Conservation (phyloP, 2,329 filamentous ascomycete species). For the Diplodia corticola region DNA sequence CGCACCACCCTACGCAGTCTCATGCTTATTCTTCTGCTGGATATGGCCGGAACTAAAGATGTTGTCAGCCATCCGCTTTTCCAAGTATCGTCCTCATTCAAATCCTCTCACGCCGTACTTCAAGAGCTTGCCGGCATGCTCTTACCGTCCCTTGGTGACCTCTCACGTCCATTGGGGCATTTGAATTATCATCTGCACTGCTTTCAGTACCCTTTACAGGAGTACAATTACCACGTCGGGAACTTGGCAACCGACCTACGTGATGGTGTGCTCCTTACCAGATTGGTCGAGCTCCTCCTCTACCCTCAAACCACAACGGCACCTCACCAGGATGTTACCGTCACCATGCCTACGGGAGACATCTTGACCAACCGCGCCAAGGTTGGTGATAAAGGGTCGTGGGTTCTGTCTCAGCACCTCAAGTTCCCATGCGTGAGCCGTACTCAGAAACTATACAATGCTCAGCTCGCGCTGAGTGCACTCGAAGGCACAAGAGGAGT, state of each 20-base stretch:
- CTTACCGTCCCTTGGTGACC: slow-evolving; percentile 60
- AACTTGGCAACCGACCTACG: slow-evolving; percentile 65
- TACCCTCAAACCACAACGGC: slow-evolving; percentile 42
- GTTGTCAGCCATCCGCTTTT: slow-evolving; percentile 51
- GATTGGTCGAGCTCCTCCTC: slow-evolving; percentile 59
- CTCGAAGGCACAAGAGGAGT: slow-evolving; percentile 48
- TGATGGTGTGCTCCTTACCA: slow-evolving; percentile 61
- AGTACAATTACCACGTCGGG: slow-evolving; percentile 58
- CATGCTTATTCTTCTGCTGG: slow-evolving; percentile 61
- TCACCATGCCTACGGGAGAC: slow-evolving; percentile 49
- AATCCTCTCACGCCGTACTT: slow-evolving; percentile 57
- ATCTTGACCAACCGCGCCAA: slow-evolving; percentile 41
- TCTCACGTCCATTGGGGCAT: slow-evolving; percentile 56
- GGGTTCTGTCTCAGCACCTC: slow-evolving; percentile 57
- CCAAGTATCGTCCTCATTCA: slow-evolving; percentile 52
- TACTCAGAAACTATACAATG: slow-evolving; percentile 60
- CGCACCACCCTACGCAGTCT: slow-evolving; percentile 59
- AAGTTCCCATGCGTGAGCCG: slow-evolving; percentile 59
- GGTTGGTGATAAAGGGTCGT: slow-evolving; percentile 39
- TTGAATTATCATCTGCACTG: slow-evolving; percentile 58
- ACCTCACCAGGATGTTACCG: slow-evolving; percentile 42
- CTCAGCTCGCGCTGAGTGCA: slow-evolving; percentile 58
- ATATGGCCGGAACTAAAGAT: slow-evolving; percentile 51
- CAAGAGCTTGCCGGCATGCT: slow-evolving; percentile 55
- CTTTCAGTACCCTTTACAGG: slow-evolving; percentile 58